Evolutionary conservation across 2,329 filamentous ascomycete species (phyloP).

Genomic region (Verticillium nonalfalfae): DNA sequence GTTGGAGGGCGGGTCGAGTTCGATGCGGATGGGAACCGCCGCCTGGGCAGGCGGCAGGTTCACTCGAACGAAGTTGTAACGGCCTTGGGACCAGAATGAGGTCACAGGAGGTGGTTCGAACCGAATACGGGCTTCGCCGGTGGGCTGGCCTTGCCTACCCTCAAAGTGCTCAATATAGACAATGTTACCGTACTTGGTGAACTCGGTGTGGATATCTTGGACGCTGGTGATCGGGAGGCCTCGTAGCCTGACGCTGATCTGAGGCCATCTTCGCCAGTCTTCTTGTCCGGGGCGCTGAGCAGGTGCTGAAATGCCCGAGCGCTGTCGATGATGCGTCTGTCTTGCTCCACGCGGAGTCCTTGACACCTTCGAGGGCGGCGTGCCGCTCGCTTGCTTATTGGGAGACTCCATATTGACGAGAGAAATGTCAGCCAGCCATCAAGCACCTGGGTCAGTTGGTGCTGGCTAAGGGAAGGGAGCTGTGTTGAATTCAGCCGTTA

Average conservation of each 20-base stretch:
- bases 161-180: slow-evolving; percentile 50
- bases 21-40: neutral
- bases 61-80: neutral
- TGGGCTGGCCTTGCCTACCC: slow-evolving; percentile 26
- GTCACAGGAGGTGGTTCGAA: slow-evolving; percentile 51
- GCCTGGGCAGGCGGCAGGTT: neutral
- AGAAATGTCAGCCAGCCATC: no score
- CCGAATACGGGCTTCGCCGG: slow-evolving; percentile 37
- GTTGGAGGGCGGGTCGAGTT: neutral
- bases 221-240: neutral
- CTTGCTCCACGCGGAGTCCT: no score
- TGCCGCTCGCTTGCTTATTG: no score
- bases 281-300: neutral
- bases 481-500: no score
- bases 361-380: no score
- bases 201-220: slow-evolving; percentile 42
- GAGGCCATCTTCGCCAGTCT: neutral
- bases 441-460: no score
- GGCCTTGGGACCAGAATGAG: slow-evolving; percentile 39
- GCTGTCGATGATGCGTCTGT: neutral
- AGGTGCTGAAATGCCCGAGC: neutral
- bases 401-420: no score
- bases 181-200: slow-evolving; percentile 47
- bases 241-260: neutral
- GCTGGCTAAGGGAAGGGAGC: no score